phyloP scores from a whole-genome alignment of 345 rosid species.

The Cardamine resedifolia region DNA sequence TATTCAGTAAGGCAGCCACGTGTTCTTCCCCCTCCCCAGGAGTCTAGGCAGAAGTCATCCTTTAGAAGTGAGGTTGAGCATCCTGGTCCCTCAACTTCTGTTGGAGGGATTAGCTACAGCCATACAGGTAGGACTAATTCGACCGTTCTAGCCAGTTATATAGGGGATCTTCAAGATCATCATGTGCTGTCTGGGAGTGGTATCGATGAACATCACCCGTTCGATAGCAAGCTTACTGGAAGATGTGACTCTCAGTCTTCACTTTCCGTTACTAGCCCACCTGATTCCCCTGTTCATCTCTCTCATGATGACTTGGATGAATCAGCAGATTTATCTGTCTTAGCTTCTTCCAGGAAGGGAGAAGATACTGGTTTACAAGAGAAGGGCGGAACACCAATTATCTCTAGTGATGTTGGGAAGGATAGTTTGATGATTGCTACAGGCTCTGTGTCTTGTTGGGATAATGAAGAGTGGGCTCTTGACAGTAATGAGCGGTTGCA shows the following conservation, averaged over 20 bases:
- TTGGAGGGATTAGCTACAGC: constrained; percentile 43
- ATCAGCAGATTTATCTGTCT: constrained; percentile 55
- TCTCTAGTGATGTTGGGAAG: constrained; percentile 47
- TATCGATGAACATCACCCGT: constrained; percentile 43
- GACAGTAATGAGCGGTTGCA: constrained; percentile 61
- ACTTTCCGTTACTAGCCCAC: constrained; percentile 88
- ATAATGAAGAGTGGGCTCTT: constrained; percentile 86
- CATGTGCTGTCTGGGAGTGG: constrained; percentile 40
- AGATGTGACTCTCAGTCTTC: constrained; percentile 95
- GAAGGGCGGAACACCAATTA: constrained; percentile 43
- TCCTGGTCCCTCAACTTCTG: constrained; percentile 59
- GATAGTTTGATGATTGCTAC: constrained; percentile 51
- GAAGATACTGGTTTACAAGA: constrained; percentile 43
- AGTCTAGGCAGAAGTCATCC: constrained; percentile 56
- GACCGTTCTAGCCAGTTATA: constrained; percentile 47
- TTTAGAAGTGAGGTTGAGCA: constrained; percentile 54
- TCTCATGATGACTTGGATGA: constrained; percentile 98
- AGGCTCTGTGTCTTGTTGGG: constrained; percentile 59
- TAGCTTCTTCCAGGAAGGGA: constrained; percentile 49
- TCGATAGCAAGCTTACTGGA: constrained; percentile 48
- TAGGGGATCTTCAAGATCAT: constrained; percentile 48
- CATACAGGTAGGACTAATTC: constrained; percentile 48
- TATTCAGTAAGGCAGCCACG: constrained; percentile 90
- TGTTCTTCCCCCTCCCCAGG: constrained; percentile 79
- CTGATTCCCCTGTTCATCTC: constrained; percentile 83